These are phyloP conservation scores for Hyphopichia buzzinii DNA, from an alignment of 1,139 yeast genomes.

Conservation along the genomic window DNA sequence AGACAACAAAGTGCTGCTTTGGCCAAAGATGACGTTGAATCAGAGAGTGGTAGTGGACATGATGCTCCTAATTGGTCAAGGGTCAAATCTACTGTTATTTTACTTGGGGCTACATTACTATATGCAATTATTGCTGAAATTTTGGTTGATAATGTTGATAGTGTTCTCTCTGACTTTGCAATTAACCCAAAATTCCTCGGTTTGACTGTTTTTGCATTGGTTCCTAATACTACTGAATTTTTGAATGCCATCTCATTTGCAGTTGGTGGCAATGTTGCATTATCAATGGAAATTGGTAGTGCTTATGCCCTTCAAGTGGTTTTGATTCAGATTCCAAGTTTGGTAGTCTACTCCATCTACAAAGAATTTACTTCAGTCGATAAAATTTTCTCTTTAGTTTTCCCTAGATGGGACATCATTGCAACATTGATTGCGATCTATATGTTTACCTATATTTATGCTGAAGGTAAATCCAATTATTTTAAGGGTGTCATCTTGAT, in stretches of 20 bases:
- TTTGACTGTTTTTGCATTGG: conserved; percentile 89
- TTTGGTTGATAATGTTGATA: conserved; percentile 89
- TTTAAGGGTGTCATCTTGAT: conserved; percentile 92
- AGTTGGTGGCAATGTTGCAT: conserved; percentile 90
- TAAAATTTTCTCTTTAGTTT: conserved; percentile 75
- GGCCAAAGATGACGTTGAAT: conserved; percentile 26
- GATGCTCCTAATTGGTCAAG: conserved; percentile 98
- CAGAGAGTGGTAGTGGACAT: conserved; percentile 59
- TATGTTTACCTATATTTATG: conserved; percentile 88
- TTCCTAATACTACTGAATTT: conserved; percentile 96
- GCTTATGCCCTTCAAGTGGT: conserved; percentile 98
- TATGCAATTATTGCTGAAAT: conserved; percentile 96
- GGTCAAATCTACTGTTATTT: conserved; percentile 77
- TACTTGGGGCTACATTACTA: conserved; percentile 77
- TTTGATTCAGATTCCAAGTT: conserved; percentile 85
- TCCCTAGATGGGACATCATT: conserved; percentile 94
- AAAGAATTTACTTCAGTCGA: conserved; percentile 34
- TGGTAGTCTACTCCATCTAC: conserved; percentile 73
- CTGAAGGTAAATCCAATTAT: conserved; percentile 95
- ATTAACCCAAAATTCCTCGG: conserved; percentile 90
- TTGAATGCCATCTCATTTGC: conserved; percentile 97
- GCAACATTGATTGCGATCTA: conserved; percentile 85
- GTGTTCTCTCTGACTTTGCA: conserved; percentile 72
- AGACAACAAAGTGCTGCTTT: conserved; percentile 6
- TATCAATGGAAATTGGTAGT: conserved; percentile 96